Conservation (phyloP, 1,139 yeast species). For the Debaryomycetaceae sp. region DNA sequence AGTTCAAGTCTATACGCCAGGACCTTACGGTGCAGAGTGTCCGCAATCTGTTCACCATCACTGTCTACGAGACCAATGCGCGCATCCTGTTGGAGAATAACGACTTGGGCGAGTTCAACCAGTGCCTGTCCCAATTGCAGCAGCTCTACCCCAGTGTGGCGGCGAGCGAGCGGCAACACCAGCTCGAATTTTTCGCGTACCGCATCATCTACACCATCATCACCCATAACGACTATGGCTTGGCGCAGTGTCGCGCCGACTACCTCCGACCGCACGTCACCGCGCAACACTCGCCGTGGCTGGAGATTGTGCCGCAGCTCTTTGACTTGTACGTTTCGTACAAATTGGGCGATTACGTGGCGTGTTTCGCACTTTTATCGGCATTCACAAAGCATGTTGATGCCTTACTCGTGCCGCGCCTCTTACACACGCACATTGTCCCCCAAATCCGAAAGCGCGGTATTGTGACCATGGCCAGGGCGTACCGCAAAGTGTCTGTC, state of each 20-base stretch:
- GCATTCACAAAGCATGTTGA: slow-evolving; percentile 7
- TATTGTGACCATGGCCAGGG: slow-evolving; percentile 44
- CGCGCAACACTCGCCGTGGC: slow-evolving; percentile 5
- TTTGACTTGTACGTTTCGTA: slow-evolving; percentile 6
- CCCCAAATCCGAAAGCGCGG: slow-evolving; percentile 52
- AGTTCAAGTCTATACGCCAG: slow-evolving; percentile 83
- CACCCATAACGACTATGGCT: slow-evolving; percentile 55
- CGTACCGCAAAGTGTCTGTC: slow-evolving; percentile 47
- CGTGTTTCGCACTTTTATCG: slow-evolving; percentile 27
- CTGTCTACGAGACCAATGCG: slow-evolving; percentile 80
- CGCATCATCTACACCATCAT: slow-evolving; percentile 68
- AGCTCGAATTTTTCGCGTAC: slow-evolving; percentile 62
- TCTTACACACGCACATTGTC: slow-evolving; percentile 32
- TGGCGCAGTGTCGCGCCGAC: slow-evolving; percentile 23
- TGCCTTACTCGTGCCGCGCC: slow-evolving; percentile 15
- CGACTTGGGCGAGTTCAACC: slow-evolving; percentile 91
- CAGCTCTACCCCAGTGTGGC: slow-evolving; percentile 35
- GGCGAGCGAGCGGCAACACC: too few relatives aligned
- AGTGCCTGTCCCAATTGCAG: slow-evolving; percentile 78
- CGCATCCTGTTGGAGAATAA: slow-evolving; percentile 72
- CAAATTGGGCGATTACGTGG: slow-evolving; percentile 38
- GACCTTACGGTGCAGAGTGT: slow-evolving; percentile 90
- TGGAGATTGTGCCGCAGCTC: slow-evolving; percentile 4
- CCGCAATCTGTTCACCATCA: slow-evolving; percentile 63
- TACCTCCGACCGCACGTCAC: background rate